Evolutionary conservation across 495 filamentous ascomycete species (phyloP).

Genomic region (Bathelium albidoporum): DNA sequence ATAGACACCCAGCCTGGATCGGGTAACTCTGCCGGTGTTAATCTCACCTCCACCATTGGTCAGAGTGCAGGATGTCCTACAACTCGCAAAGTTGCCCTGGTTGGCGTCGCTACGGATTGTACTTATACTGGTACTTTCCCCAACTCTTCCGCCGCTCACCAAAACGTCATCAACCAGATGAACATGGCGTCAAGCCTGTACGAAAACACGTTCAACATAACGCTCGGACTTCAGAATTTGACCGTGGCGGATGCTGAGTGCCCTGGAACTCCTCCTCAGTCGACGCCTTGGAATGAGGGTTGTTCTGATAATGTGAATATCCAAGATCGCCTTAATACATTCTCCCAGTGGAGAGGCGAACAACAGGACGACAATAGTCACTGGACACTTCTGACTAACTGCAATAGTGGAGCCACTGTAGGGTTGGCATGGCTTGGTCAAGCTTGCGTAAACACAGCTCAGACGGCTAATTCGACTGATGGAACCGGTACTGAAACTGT

Average conservation of each 20-base stretch:
- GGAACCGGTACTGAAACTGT: slow-evolving; percentile 52
- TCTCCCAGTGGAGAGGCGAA: slow-evolving; percentile 77
- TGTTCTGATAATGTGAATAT: slow-evolving; percentile 58
- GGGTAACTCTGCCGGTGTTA: slow-evolving; percentile 76
- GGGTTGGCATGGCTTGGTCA: slow-evolving; percentile 91
- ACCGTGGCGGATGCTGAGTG: slow-evolving; percentile 61
- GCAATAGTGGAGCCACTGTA: slow-evolving; percentile 75
- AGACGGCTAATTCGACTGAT: slow-evolving; percentile 30
- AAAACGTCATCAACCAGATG: slow-evolving; percentile 72
- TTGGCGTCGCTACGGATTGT: slow-evolving; percentile 91
- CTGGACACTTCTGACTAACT: slow-evolving; percentile 87
- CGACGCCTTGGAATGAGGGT: slow-evolving; percentile 70
- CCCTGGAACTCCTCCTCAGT: slow-evolving; percentile 49
- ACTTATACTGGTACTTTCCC: slow-evolving; percentile 62
- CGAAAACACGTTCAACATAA: slow-evolving; percentile 87
- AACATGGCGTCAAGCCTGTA: slow-evolving; percentile 80
- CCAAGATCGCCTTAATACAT: slow-evolving; percentile 70
- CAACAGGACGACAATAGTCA: slow-evolving; percentile 71
- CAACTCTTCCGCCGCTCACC: slow-evolving; percentile 40
- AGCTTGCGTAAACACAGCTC: slow-evolving; percentile 50
- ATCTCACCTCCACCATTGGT: slow-evolving; percentile 72
- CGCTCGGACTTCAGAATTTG: slow-evolving; percentile 76
- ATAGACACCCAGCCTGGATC: slow-evolving; percentile 45
- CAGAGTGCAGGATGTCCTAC: slow-evolving; percentile 71
- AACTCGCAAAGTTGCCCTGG: slow-evolving; percentile 77